Evolutionary conservation across 2,329 filamentous ascomycete genomes (phyloP).

Genomic region (Trichoderma hamatum): DNA sequence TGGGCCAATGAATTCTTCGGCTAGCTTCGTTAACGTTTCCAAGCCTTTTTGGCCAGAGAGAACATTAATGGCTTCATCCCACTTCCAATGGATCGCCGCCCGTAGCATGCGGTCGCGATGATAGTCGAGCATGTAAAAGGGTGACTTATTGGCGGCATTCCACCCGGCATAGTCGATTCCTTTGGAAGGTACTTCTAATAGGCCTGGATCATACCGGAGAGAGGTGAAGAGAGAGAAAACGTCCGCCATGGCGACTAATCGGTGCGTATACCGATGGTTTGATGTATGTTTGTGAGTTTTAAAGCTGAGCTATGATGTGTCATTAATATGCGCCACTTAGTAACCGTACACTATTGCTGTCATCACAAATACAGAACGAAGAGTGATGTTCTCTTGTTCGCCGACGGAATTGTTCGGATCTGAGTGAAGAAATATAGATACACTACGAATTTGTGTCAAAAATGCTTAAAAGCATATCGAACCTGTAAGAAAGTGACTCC

Average conservation of each 20-base stretch:
- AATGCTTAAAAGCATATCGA: background rate
- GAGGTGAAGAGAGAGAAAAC: conserved; percentile 70
- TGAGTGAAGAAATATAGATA: background rate
- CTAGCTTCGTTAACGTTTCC: conserved; percentile 39
- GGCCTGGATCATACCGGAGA: conserved; percentile 68
- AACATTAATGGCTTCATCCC: conserved; percentile 49
- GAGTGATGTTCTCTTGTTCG: too few species aligned
- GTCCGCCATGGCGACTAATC: conserved; percentile 38
- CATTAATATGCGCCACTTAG: background rate
- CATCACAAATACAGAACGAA: background rate
- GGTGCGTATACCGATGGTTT: background rate
- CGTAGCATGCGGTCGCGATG: conserved; percentile 78
- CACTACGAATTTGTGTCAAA: background rate
- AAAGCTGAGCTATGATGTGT: background rate
- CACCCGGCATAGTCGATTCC: conserved; percentile 50
- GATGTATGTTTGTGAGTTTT: background rate
- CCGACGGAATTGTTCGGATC: too few species aligned
- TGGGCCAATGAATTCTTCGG: conserved; percentile 43
- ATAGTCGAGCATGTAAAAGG: conserved; percentile 78
- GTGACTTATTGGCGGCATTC: conserved; percentile 57
- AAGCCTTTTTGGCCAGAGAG: conserved; percentile 54
- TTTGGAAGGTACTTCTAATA: conserved; percentile 50
- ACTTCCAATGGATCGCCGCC: conserved; percentile 60
- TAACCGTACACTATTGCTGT: background rate
- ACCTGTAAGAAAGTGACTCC: background rate